A percentile compares a stretch with the other conserved stretches of the same genome.
phyloP scores from a whole-genome alignment of 768 basidiomycete species.

The Macrolepiota fuliginosa region DNA sequence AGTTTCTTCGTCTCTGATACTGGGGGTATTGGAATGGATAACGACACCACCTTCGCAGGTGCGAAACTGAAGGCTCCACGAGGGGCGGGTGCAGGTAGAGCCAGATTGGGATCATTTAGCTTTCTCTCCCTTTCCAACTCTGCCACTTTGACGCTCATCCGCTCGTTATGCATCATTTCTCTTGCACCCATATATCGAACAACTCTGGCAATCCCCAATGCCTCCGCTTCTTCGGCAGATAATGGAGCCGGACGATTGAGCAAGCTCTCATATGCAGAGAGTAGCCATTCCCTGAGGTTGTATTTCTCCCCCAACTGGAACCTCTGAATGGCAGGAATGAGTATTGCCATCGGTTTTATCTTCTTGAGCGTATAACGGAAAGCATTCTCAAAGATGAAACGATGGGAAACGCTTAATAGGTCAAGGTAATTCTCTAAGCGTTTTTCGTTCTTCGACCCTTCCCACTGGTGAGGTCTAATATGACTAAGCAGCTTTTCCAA shows the following conservation, averaged over 20 bases:
- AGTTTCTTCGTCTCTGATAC: too few species aligned
- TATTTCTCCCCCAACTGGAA: conserved; percentile 38
- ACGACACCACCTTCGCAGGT: too few species aligned
- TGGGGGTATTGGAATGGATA: too few species aligned
- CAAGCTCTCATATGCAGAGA: conserved; percentile 33
- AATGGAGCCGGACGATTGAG: conserved; percentile 32
- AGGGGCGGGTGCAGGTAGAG: too few species aligned
- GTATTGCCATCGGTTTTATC: conserved; percentile 15
- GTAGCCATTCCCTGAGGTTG: conserved; percentile 36
- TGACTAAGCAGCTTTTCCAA: too few species aligned
- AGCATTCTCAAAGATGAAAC: conserved; percentile 33
- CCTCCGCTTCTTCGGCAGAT: conserved; percentile 26
- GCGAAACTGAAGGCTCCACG: too few species aligned
- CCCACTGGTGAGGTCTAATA: too few species aligned
- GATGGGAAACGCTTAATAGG: conserved; percentile 38
- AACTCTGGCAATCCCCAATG: conserved; percentile 19
- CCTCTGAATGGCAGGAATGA: conserved; percentile 24
- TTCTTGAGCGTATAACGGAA: conserved; percentile 30
- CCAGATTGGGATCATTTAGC: too few species aligned
- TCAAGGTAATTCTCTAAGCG: conserved; percentile 29
- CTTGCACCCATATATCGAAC: background rate
- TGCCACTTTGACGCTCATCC: background rate
- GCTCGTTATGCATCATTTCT: background rate
- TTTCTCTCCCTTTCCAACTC: too few species aligned
- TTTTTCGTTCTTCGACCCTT: too few species aligned